phyloP scores from a whole-genome alignment of 345 rosid genomes.

The Leavenworthia alabamica region DNA sequence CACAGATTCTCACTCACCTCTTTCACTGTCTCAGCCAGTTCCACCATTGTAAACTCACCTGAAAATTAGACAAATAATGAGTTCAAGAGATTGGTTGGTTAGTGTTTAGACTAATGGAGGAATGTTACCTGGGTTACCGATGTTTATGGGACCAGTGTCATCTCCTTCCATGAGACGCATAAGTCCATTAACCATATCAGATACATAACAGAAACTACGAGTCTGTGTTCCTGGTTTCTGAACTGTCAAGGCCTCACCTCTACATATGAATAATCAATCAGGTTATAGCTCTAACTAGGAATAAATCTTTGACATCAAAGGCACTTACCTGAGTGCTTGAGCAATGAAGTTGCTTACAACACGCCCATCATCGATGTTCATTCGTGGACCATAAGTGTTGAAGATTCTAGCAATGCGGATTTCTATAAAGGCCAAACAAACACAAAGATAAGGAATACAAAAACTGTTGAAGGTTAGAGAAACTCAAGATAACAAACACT shows the following conservation, averaged over 20 bases:
- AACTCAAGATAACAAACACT: background rate
- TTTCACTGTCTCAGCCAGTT: constrained; percentile 85
- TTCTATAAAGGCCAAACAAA: constrained; percentile 36
- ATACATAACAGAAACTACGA: constrained; percentile 93
- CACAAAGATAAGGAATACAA: background rate
- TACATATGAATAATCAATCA: constrained; percentile 5
- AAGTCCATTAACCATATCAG: constrained; percentile 98
- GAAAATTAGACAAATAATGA: constrained; percentile 24
- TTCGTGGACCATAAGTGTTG: constrained; percentile 96
- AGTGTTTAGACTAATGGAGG: background rate
- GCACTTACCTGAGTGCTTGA: constrained; percentile 76
- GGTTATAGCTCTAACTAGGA: background rate
- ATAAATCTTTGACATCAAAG: no score
- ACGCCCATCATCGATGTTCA: constrained; percentile 99
- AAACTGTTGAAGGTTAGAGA: background rate
- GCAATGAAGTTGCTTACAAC: constrained; percentile 99
- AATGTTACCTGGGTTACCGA: constrained; percentile 84
- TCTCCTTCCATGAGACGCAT: constrained; percentile 95
- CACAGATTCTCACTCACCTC: constrained; percentile 73
- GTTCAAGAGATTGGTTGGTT: constrained; percentile 40
- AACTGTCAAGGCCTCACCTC: constrained; percentile 87
- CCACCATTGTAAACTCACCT: constrained; percentile 91
- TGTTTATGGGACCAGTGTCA: constrained; percentile 90
- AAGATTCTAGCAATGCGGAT: constrained; percentile 98
- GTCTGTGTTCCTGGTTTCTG: constrained; percentile 96